Percentiles rank a stretch among this genome's conserved stretches.
These are phyloP conservation scores for Fabrea salina DNA, from an alignment of 169 alveolate species.

Conservation along the genomic window DNA sequence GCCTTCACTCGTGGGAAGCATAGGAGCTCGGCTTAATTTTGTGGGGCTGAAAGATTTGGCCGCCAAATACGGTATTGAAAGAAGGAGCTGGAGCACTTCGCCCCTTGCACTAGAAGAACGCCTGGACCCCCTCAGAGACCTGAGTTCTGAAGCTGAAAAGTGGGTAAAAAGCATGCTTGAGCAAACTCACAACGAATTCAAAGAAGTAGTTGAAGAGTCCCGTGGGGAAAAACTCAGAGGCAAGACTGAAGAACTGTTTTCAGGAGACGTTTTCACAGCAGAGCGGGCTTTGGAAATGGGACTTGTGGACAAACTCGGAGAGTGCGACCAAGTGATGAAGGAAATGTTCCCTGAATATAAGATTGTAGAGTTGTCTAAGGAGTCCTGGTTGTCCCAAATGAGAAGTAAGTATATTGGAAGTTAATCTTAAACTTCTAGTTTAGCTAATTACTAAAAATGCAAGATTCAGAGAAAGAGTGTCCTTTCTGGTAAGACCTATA, in stretches of 20 bases:
- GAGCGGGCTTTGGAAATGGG: constrained; percentile 31
- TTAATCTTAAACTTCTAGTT: too few relatives aligned
- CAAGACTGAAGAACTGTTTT: constrained; percentile 24
- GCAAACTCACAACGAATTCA: not conserved
- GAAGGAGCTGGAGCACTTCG: constrained; percentile 28
- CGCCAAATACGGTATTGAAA: constrained; percentile 26
- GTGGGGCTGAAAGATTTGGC: constrained; percentile 28
- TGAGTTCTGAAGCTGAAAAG: constrained; percentile 22
- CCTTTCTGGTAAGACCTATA: not conserved
- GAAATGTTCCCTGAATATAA: constrained; percentile 13
- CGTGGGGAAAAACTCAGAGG: constrained; percentile 26
- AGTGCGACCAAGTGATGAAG: constrained; percentile 28
- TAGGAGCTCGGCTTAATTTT: constrained; percentile 31
- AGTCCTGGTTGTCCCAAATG: not conserved
- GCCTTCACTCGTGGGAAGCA: constrained; percentile 37
- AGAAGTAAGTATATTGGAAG: too few relatives aligned
- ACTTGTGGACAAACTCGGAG: constrained; percentile 32
- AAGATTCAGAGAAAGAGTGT: too few relatives aligned
- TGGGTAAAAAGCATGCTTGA: constrained; percentile 16
- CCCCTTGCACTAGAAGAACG: constrained; percentile 6
- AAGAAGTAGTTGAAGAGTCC: constrained; percentile 3
- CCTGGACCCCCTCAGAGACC: constrained; percentile 34
- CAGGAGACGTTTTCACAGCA: constrained; percentile 37
- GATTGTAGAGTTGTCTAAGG: constrained; percentile 37
- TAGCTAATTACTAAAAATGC: too few relatives aligned